A percentile compares a stretch with the other conserved stretches of the same genome.
These are phyloP conservation scores for Petunia secreta DNA, from an alignment of 257 asterid genomes.

Conservation along the genomic window DNA sequence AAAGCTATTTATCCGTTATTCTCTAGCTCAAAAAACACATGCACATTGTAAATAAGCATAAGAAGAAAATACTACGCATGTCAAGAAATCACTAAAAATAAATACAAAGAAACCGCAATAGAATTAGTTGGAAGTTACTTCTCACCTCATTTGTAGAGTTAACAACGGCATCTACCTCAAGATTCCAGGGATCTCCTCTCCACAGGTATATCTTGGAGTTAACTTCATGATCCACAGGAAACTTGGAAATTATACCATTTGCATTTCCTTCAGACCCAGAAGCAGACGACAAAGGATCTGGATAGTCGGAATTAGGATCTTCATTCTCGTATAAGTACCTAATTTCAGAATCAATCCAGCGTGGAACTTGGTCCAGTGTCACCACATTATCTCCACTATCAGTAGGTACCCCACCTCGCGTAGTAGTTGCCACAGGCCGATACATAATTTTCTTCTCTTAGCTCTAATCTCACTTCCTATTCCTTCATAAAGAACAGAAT, in stretches of 20 bases:
- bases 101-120: slow-evolving; percentile 14
- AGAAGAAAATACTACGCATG: neutral
- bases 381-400: slow-evolving; percentile 78
- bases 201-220: slow-evolving; percentile 86
- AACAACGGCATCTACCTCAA: slow-evolving; percentile 95
- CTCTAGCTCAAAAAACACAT: neutral
- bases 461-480: slow-evolving; percentile 36
- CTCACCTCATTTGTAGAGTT: slow-evolving; percentile 90
- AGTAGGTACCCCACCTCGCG: slow-evolving; percentile 72
- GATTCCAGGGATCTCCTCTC: slow-evolving; percentile 97
- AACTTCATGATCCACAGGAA: slow-evolving; percentile 76
- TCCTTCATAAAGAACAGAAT: slow-evolving; percentile 24
- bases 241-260: slow-evolving; percentile 67
- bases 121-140: slow-evolving; percentile 22
- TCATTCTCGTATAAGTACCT: slow-evolving; percentile 72
- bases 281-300: slow-evolving; percentile 74
- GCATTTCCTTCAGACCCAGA: slow-evolving; percentile 69
- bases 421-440: slow-evolving; percentile 56
- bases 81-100: neutral
- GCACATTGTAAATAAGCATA: neutral
- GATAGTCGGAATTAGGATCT: slow-evolving; percentile 62
- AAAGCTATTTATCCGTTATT: neutral
- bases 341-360: slow-evolving; percentile 78
- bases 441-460: slow-evolving; percentile 49
- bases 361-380: slow-evolving; percentile 77